These are phyloP conservation scores for Aspergillus olivimuriae DNA, from an alignment of 495 filamentous ascomycete genomes.

Conservation along the genomic window DNA sequence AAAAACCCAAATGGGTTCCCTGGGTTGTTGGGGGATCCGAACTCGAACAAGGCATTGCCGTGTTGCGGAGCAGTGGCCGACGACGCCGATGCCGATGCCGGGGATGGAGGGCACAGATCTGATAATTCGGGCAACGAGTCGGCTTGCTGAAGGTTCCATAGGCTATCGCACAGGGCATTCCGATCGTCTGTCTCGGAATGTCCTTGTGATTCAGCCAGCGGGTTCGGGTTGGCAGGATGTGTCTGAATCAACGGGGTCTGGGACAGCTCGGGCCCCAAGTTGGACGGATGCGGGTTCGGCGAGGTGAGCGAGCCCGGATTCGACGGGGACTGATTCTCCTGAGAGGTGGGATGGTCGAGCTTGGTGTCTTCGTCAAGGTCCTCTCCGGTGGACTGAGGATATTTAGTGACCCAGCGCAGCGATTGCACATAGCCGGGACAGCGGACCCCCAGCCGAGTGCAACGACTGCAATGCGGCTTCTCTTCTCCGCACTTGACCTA, in stretches of 20 bases:
- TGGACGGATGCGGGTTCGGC: constrained; percentile 4
- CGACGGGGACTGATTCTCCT: not conserved
- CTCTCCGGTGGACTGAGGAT: constrained; percentile 19
- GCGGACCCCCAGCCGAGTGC: constrained; percentile 38
- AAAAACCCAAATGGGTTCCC: constrained; percentile 27
- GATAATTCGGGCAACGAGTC: constrained; percentile 29
- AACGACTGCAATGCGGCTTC: constrained; percentile 46
- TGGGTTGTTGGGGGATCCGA: constrained; percentile 20
- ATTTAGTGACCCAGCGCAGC: constrained; percentile 50
- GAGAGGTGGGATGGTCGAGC: not conserved
- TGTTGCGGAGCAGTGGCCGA: constrained; percentile 5
- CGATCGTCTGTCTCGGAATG: constrained; percentile 18
- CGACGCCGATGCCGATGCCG: constrained; percentile 13
- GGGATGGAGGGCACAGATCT: constrained; percentile 26
- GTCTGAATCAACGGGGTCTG: constrained; percentile 3
- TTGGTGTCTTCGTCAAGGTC: constrained; percentile 7
- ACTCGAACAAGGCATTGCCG: constrained; percentile 18
- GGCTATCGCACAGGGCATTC: constrained; percentile 22
- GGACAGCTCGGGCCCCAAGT: constrained; percentile 1
- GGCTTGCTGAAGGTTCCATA: constrained; percentile 31
- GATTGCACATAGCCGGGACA: constrained; percentile 51
- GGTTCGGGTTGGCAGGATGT: not conserved
- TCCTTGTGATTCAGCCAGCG: constrained; percentile 1
- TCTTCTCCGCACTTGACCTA: constrained; percentile 55
- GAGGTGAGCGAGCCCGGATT: not conserved